Evolutionary conservation across 2,329 filamentous ascomycete species (phyloP), one percentile per base, ranked within the genome.

Genomic region (Didymella exigua): DNA sequence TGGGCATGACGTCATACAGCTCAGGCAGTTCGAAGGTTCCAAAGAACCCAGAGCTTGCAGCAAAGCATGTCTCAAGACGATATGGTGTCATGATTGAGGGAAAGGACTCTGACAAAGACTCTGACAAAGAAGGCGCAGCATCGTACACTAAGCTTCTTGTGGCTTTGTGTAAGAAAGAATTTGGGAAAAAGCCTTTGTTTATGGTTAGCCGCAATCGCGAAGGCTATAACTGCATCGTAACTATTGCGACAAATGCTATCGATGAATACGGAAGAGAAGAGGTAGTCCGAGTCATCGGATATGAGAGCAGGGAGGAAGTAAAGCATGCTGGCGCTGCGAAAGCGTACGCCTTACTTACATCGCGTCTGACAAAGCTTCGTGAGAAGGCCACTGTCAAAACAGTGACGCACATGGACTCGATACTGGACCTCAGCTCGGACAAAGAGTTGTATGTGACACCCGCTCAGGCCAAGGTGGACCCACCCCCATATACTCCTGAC

Each of bases 141-240:
- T 49, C 33, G 1, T 49, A 48, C 13, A 49, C 40, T 5, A 54
- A 54, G 40, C 27, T 49, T 10, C 29, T 54, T 26, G 13, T 40
- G 5, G 19, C 21, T 18, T 45, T 45, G 7, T 49, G 45, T 33
- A 46, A 54, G 27, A 29, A 40, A 19, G 40, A 49, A 13, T 34
- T 54, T 26, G 51, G 38, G 9, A 21, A 18, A 4, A 54, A 49
- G 18, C 40, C 51, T 1, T 11, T 49, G 1, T 54, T 49, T 27
- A 49, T 49, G 45, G 29, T 49, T 11, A 40, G 33, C 14, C 45
- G 45, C n/a, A 33, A 45, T 21, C 51, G 45, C 3, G 40, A 49
- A 29, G 45, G 38, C 9, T 54, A 49, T 14, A 49, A 45, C 14
- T 54, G 45, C 27, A 49, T 49, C 19, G 45, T 49, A 23, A 38